Conservation (phyloP, 2,329 filamentous ascomycete genomes). For the Cercospora berteroae region DNA sequence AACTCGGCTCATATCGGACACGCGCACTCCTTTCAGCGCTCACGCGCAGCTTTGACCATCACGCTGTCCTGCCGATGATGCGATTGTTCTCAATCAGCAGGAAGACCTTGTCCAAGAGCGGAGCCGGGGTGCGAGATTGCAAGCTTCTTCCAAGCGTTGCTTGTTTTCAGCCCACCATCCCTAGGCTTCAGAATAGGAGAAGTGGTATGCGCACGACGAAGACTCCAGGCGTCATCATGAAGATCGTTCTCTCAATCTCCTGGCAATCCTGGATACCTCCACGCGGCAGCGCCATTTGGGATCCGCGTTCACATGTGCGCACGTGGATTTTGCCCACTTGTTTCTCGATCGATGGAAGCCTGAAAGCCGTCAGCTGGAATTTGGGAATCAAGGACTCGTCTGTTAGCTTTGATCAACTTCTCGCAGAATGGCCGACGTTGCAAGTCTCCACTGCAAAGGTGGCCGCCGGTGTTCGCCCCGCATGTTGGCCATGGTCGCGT, state of each 20-base stretch:
- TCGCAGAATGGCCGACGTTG: not conserved
- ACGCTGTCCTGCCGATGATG: not conserved
- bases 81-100: not conserved
- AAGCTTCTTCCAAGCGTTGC: not conserved
- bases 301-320: not conserved
- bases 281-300: not conserved
- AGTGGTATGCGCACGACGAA: not conserved
- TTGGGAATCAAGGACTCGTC: not conserved
- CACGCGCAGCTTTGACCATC: not conserved
- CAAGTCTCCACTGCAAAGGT: not conserved
- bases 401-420: not conserved
- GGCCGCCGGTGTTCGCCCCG: not conserved
- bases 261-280: not conserved
- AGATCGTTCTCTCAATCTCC: not conserved
- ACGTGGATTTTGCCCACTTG: not conserved
- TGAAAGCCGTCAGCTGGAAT: not conserved
- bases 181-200: not conserved
- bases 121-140: not conserved
- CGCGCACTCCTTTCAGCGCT: not conserved
- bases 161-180: not conserved
- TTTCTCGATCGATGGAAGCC: not conserved
- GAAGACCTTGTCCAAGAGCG: not conserved
- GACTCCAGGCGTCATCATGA: not conserved
- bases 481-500: not conserved
- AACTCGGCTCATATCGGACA: not conserved